phyloP scores from a whole-genome alignment of 2,329 filamentous ascomycete species.

The Trichoderma sp. region DNA sequence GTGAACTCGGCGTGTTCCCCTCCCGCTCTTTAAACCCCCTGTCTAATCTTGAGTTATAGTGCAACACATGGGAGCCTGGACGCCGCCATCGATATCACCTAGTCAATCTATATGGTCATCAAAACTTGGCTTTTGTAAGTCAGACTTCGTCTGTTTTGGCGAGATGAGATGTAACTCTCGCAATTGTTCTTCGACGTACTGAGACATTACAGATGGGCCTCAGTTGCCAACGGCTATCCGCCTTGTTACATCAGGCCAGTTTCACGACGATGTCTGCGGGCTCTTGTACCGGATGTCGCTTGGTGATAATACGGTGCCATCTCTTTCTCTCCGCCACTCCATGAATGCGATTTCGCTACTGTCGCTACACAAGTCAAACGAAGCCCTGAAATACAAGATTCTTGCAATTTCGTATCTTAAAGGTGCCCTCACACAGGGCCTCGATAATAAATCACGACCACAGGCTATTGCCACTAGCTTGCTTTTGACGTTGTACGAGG shows the following conservation, averaged over 20 bases:
- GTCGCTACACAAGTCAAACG: slow-evolving; percentile 2
- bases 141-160: not conserved
- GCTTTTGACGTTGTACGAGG: slow-evolving; percentile 18
- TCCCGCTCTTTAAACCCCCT: too few relatives aligned
- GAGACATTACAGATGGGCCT: not conserved
- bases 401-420: slow-evolving; percentile 7
- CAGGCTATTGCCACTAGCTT: slow-evolving; percentile 17
- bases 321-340: slow-evolving; percentile 16
- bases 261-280: slow-evolving; percentile 12
- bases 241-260: slow-evolving; percentile 9
- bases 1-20: too few relatives aligned
- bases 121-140: slow-evolving; percentile 1
- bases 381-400: slow-evolving; percentile 16
- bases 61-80: slow-evolving; percentile 14
- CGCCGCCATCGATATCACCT: not conserved
- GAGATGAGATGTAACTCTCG: not conserved
- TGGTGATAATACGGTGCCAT: slow-evolving; percentile 7
- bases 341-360: slow-evolving; percentile 17
- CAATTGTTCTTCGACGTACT: not conserved
- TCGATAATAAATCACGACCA: slow-evolving; percentile 6
- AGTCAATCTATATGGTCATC: not conserved
- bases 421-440: not conserved
- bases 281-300: slow-evolving; percentile 17
- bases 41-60: not conserved
- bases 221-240: slow-evolving; percentile 14